Base-by-base conservation (phyloP, 2,329 filamentous ascomycete genomes). In the Acrocalymma vagum region DNA sequence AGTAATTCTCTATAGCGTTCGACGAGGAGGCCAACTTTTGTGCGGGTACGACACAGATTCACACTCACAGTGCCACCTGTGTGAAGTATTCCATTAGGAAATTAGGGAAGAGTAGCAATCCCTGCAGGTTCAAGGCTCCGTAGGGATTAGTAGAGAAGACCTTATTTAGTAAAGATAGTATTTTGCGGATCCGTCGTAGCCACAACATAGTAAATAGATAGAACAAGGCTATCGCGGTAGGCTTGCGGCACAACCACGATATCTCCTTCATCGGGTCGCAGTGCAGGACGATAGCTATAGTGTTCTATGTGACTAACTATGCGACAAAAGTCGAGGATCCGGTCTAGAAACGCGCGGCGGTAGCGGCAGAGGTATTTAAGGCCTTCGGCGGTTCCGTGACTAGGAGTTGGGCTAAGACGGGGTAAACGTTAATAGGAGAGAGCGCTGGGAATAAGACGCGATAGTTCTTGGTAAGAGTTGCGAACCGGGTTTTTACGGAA, bases 271-370 rank as follows among this genome's bases (percentile, higher is more conserved):
- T 33, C 23, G 30, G 30, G 6, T 21, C 30, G 30, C 30, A 33
- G 30, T 5, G 30, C 20, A 33, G 16, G n/a, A 33, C 30, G 13
- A 33, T 33, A 20, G 30, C 30, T n/a, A 33, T 22, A 33, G 18
- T 33, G 18, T 33, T 21, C 16, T 33, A 33, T 22, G 30, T 33
- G 16, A 33, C 30, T 8, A 33, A 33, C n/a, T 33, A 33, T n/a
- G 30, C 30, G 4, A 33, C 30, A 20, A 33, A 33, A 13, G 5
- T 33, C 9, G 30, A 33, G 20, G 30, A 33, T 14, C 30, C 30
- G 5, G 18, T 33, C 6, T 33, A 13, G 30, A 33, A 33, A 22
- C 30, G 30, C 9, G 30, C n/a, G 16, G 30, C 30, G 30, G 30
- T 20, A 10, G 30, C 30, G n/a, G 30, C 30, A 22, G 30, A 33